Percentiles rank a stretch among this genome's conserved stretches.
Conservation (phyloP, 148 eudicot species). For the Polygonum maritimum region DNA sequence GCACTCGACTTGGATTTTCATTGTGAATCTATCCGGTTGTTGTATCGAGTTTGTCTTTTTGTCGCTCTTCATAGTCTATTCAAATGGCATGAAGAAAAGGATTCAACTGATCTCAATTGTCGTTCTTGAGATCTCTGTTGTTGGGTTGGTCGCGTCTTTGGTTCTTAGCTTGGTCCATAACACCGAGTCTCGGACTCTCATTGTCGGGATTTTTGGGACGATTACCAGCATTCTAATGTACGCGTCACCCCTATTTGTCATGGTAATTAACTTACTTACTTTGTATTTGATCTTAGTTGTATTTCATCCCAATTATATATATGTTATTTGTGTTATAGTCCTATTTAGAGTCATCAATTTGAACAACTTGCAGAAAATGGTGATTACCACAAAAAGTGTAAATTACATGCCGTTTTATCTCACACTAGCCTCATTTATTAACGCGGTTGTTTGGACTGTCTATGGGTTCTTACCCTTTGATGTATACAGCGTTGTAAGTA, state of each 20-base stretch:
- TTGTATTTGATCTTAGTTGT: neutral
- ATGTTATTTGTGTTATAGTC: neutral
- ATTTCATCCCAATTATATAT: neutral
- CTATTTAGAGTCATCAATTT: neutral
- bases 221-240: slow-evolving; percentile 59
- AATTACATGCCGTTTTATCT: slow-evolving; percentile 47
- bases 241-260: slow-evolving; percentile 66
- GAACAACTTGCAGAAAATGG: slow-evolving; percentile 23
- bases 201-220: slow-evolving; percentile 56
- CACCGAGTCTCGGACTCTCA: slow-evolving; percentile 30
- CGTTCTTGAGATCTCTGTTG: slow-evolving; percentile 25
- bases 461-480: slow-evolving; percentile 38
- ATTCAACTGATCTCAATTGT: slow-evolving; percentile 23
- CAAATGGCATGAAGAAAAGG: slow-evolving; percentile 29
- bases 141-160: slow-evolving; percentile 29
- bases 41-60: slow-evolving; percentile 50
- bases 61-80: slow-evolving; percentile 39
- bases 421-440: slow-evolving; percentile 32
- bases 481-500: slow-evolving; percentile 31
- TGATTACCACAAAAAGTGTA: slow-evolving; percentile 40
- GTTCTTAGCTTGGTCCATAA: slow-evolving; percentile 35
- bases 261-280: slow-evolving; percentile 29
- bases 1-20: slow-evolving; percentile 41
- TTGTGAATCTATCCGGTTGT: slow-evolving; percentile 55
- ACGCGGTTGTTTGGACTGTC: slow-evolving; percentile 34